Evolutionary conservation across 2,329 filamentous ascomycete genomes (phyloP), one percentile per base, ranked within the genome.

Genomic region (Scolecobasidium constrictum): DNA sequence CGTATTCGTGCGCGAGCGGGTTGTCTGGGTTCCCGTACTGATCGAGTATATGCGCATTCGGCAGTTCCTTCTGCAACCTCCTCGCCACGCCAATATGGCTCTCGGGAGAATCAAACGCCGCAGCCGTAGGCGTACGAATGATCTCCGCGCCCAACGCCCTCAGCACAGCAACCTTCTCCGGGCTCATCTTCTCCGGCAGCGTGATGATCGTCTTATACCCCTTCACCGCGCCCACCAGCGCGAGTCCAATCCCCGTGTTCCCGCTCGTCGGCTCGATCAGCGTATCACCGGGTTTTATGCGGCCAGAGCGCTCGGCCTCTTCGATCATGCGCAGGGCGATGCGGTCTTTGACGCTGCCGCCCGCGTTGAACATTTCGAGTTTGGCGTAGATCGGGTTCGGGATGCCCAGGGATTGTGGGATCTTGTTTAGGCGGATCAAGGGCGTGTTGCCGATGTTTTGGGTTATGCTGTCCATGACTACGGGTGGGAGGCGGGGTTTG

Each of bases 191-290:
- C 68, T 98, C 92, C 40, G 92, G 92, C 36, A 98, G 77, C 9
- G 92, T 98, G 63, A 98, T 98, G 66, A 98, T 96, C 33, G 88
- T 93, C 66, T 90, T 90, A 73, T 96, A 98, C 51, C 88, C 90
- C 70, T 95, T 96, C 57, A 98, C 84, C 13, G 92, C 92, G 45
- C 78, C 90, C 15, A 96, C 90, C 23, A 98, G 78, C 20, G 92
- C 92, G 33, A 98, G 73, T 17, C 92, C 92, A 51, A 98, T 98
- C 51, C 92, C 92, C 70, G 92, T 98, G 63, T 98, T 98, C 43
- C 92, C 92, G 57, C 86, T 94, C 38, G 92, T 98, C 7, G 92
- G 92, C 73, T 98, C 92, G 58, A 98, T 98, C 56, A 98, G 69
- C 41, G 87, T 96, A 65, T 96, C 88, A 44, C 90, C 92, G 20